A percentile compares a stretch with the other conserved stretches of the same genome.
Evolutionary conservation across 2,329 filamentous ascomycete species (phyloP).

Genomic region (Fusarium acutatum): DNA sequence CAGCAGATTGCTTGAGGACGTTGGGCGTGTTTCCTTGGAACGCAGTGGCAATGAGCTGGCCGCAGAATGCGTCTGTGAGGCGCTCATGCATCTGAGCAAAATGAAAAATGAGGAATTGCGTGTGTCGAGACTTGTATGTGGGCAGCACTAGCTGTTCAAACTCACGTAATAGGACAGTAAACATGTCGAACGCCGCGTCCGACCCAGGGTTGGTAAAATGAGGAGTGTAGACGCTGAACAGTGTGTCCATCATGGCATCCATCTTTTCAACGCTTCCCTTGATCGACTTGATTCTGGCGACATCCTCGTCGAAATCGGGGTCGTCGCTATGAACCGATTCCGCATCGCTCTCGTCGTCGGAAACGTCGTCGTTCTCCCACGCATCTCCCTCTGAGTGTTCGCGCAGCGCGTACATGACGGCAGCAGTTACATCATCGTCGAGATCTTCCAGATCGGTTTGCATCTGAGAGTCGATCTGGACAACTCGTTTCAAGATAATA

Average conservation of each 20-base stretch:
- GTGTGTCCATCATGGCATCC: constrained; percentile 85
- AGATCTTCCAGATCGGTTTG: constrained; percentile 92
- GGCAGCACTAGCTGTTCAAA: constrained; percentile 90
- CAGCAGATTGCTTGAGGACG: constrained; percentile 82
- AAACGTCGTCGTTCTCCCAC: constrained; percentile 64
- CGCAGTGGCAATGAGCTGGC: constrained; percentile 66
- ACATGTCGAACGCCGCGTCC: constrained; percentile 74
- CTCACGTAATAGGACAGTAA: constrained; percentile 82
- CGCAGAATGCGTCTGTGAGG: constrained; percentile 84
- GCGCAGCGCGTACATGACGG: constrained; percentile 66
- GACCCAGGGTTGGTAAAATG: constrained; percentile 75
- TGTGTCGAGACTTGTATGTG: constrained; percentile 90
- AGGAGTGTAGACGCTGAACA: constrained; percentile 84
- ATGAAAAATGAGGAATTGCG: constrained; percentile 95
- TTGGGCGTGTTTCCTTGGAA: constrained; percentile 72
- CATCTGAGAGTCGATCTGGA: constrained; percentile 95
- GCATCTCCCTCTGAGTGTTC: constrained; percentile 35
- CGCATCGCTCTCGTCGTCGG: constrained; percentile 66
- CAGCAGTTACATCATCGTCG: constrained; percentile 85
- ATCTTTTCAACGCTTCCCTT: constrained; percentile 89
- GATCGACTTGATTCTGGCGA: constrained; percentile 72
- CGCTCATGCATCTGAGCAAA: constrained; percentile 84
- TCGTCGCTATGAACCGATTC: constrained; percentile 79
- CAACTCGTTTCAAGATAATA: constrained; percentile 83
- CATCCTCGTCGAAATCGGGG: constrained; percentile 69